phyloP scores from a whole-genome alignment of 148 eudicot species.

The Heliamphora exappendiculata region DNA sequence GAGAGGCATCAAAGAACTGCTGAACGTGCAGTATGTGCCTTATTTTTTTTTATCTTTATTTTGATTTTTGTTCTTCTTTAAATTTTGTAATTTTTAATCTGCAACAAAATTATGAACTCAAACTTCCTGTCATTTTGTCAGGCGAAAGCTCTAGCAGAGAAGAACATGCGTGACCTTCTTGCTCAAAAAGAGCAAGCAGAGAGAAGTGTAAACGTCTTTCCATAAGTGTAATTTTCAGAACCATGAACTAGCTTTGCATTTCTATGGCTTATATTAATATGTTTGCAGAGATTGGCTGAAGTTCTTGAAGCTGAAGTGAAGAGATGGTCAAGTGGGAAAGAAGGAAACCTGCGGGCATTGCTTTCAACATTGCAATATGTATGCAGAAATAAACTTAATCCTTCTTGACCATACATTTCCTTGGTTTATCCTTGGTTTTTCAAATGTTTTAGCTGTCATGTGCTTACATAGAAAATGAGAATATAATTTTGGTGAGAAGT shows the following conservation, averaged over 20 bases:
- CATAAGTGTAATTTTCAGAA: background rate
- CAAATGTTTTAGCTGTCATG: background rate
- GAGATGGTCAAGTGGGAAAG: conserved; percentile 97
- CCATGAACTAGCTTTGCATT: conserved; percentile 3
- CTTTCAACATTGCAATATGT: conserved; percentile 97
- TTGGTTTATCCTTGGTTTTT: background rate
- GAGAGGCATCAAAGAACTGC: conserved; percentile 95
- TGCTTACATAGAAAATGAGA: background rate
- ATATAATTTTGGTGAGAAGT: background rate
- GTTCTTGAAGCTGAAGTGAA: conserved; percentile 82
- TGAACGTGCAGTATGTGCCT: conserved; percentile 78
- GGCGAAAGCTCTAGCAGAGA: conserved; percentile 96
- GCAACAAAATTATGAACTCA: background rate
- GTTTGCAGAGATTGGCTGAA: conserved; percentile 83
- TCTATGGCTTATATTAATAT: conserved; percentile 7
- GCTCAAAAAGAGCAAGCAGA: conserved; percentile 88
- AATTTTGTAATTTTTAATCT: background rate
- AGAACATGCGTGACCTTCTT: conserved; percentile 80
- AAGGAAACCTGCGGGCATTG: conserved; percentile 94
- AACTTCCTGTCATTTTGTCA: conserved; percentile 24
- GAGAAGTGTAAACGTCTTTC: conserved; percentile 52
- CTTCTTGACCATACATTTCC: background rate
- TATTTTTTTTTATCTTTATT: background rate
- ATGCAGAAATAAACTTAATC: conserved; percentile 19
- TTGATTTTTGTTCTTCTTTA: conserved; percentile 6